Evolutionary conservation across 2,329 filamentous ascomycete species (phyloP), one percentile per base, ranked within the genome.

Genomic region (Aureobasidium mangrovei): DNA sequence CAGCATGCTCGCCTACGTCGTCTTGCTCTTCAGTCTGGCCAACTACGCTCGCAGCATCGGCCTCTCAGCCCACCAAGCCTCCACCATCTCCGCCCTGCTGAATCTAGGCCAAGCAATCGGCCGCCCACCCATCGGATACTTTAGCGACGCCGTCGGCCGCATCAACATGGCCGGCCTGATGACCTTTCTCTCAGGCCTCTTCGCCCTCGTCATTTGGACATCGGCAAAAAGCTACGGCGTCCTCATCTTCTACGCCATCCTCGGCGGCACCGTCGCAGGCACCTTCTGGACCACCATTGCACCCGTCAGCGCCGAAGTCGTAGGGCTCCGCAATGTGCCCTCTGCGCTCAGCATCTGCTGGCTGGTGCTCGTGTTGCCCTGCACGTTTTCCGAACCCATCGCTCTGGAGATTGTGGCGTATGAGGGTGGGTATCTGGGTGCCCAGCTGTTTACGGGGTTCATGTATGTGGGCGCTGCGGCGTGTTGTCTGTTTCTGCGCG

Each of bases 11-110:
- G 85, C 78, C 4, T 91, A 91, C 62, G 77, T 87, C 28, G 84
- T 88, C 4, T 75, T 90, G n/a, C 77, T 90, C 42, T 91, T 90
- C 68, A 85, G 81, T 8, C 71, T 91, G 43, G 82, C 86, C 10
- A 86, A 84, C 65, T 91, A 89, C 63, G 84, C 84, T 36, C 76
- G 79, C 54, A 77, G 76, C 4, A 79, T 90, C 41, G 86, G 86
- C 1, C 77, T 90, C 31, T 75, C 76, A 1, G 74, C 85, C 2
- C 75, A 78, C 4, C 82, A 91, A 63, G 86, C 84, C 5, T 82
- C 83, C 0, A 74, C 89, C 12, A 76, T 88, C 43, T 84, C 81
- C n/a, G 87, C 87, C 4, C 69, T 90, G 36, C 77, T 91, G 61
- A 91, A 88, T 65, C 64, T 85, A 63, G 73, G 78, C 55, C 79